These are phyloP conservation scores for Pseudogymnoascus verrucosus DNA, from an alignment of 2,329 filamentous ascomycete species.

Conservation along the genomic window DNA sequence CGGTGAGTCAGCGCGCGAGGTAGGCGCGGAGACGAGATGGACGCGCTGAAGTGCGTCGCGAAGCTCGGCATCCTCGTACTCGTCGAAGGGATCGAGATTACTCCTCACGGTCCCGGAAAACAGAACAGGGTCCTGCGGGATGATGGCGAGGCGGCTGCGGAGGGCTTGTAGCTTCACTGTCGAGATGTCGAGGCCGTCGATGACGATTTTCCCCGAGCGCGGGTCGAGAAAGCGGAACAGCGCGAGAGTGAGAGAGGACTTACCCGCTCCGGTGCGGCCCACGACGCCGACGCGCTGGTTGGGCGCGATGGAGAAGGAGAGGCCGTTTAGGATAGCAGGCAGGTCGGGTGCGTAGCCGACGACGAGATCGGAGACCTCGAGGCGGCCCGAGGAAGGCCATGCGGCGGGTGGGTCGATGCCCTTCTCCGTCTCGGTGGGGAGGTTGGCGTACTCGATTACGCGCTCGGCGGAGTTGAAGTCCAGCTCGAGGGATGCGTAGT, in stretches of 20 bases:
- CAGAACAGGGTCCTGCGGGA: slow-evolving; percentile 74
- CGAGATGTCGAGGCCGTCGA: slow-evolving; percentile 69
- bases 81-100: slow-evolving; percentile 70
- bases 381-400: slow-evolving; percentile 66
- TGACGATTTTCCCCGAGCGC: slow-evolving; percentile 53
- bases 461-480: slow-evolving; percentile 74
- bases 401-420: slow-evolving; percentile 56
- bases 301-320: slow-evolving; percentile 57
- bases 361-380: slow-evolving; percentile 67
- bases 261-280: slow-evolving; percentile 70
- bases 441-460: slow-evolving; percentile 64
- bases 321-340: slow-evolving; percentile 59
- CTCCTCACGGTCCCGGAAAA: slow-evolving; percentile 71
- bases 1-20: slow-evolving; percentile 27
- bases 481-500: slow-evolving; percentile 64
- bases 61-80: slow-evolving; percentile 61
- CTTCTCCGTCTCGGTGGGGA: slow-evolving; percentile 58
- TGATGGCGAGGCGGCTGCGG: slow-evolving; percentile 68
- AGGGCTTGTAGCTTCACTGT: slow-evolving; percentile 62
- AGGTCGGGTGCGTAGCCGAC: slow-evolving; percentile 65
- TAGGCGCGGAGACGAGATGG: slow-evolving; percentile 40
- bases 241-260: slow-evolving; percentile 66
- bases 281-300: slow-evolving; percentile 70
- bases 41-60: slow-evolving; percentile 62
- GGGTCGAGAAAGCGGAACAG: slow-evolving; percentile 72